Base-by-base conservation (phyloP, 208 protist genomes). In the Trypanosoma platydactyli region DNA sequence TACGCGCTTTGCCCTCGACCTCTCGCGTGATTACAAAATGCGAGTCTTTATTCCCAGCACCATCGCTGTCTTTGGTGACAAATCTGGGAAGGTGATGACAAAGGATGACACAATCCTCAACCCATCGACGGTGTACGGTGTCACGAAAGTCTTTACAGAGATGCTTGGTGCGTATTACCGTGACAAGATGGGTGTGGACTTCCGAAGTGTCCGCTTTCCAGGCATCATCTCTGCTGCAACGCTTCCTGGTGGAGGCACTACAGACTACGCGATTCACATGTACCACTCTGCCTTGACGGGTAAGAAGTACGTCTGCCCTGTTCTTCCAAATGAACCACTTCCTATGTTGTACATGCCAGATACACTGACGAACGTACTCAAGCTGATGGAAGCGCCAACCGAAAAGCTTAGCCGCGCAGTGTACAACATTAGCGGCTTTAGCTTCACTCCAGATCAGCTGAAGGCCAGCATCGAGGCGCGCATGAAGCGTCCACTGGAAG, bases 311-410 rank as follows among this genome's bases (percentile, higher is more conserved):
- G 63, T 69, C 33, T 97, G 87, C 68, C 93, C 83, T 59, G 64
- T 97, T 22, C 59, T 38, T 25, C 58, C 56, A 30, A 59, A 97
- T 56, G 83, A 76, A 35, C 40, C 48, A 7, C 68, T 97, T 24
- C 92, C 92, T 5, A 94, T 97, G 88, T 83, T 97, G 74, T 95
- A 94, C 80, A 95, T 97, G 80, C 69, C 69, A 20, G 92, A 97
- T 63, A 80, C 80, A 27, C 63, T 97, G 38, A 41, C 69, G 27
- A 84, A 59, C 35, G 93, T 90, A 15, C 41, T 87, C 22, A 63
- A 88, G 56, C 65, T 96, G 16, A 72, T 94, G 60, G 68, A 73
- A 35, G 86, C 87, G 9, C 52, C 59, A 33, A 13, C 13, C 18
- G 54, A 73, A 24, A 12, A 40, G 16, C 71, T 94, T 12, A 77